Base-by-base conservation (phyloP, 1,284 basidiomycete species). In the Xerocomus nothofagi region DNA sequence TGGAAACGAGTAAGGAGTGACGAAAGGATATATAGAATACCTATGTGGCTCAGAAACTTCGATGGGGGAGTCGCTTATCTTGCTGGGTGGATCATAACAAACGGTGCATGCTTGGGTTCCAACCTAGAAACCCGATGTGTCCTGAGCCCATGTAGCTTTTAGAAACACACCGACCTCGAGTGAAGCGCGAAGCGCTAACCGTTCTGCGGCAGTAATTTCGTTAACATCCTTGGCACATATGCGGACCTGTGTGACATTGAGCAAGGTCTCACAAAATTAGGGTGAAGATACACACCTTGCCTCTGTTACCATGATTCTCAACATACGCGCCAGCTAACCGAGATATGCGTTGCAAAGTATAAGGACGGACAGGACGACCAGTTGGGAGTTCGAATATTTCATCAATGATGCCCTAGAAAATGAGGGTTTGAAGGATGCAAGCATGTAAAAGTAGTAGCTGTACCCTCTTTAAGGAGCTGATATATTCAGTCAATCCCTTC, bases 1-100 rank as follows among this genome's bases (percentile, higher is more conserved):
- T 9, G 78, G 75, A 26, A 79, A 60, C 11, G 75, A 58, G 14
- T 72, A 75, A 20, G 77, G 71, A 3, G 78, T 70, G 8, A 79
- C 57, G 59, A 86, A 86, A 1, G 86, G 87, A 63, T 82, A 88
- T 30, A 86, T 53, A 7, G 82, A 75, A 61, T 86, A 86, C 24
- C 61, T 62, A 30, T 61, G 56, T 10, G 70, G 65, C 26, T 62
- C 53, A 20, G 62, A 53, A 39, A 66, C 39, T 47, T 71, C 57
- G 33, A 71, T 56, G 34, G 66, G 56, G 32, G 56, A 56, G 17
- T 50, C 42, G 33, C 41, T 58, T 21, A 62, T 58, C 17, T 64
- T 54, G 11, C 59, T 59, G 12, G 71, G 60, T 17, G 75, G 73
- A 12, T 76, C 60, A 57, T 75, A 71, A 26, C 70, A 68, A 29